Percentiles rank a stretch among this genome's conserved stretches.
Evolutionary conservation across 768 basidiomycete species (phyloP).

Genomic region (Termitomyces sp.): DNA sequence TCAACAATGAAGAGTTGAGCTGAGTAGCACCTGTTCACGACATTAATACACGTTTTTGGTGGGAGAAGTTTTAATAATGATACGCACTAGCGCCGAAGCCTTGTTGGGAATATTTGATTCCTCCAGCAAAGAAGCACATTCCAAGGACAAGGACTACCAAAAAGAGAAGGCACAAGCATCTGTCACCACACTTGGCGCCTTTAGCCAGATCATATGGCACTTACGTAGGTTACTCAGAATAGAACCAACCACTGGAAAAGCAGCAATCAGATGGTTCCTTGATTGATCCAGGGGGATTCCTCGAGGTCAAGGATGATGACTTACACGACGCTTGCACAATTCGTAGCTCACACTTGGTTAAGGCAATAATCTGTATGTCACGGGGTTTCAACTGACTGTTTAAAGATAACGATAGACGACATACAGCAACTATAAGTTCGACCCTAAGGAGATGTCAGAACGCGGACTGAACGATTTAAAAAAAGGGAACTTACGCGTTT

Average conservation of each 20-base stretch:
- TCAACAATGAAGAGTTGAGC: constrained; percentile 69
- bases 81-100: constrained; percentile 68
- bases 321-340: constrained; percentile 80
- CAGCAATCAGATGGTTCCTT: constrained; percentile 10
- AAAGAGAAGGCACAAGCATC: not conserved
- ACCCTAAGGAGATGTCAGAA: constrained; percentile 31
- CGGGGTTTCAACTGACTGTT: not conserved
- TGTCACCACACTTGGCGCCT: not conserved
- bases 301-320: constrained; percentile 20
- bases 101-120: constrained; percentile 72
- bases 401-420: constrained; percentile 19
- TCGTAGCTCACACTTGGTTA: constrained; percentile 50
- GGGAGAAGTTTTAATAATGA: constrained; percentile 21
- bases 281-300: not conserved
- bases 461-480: not conserved
- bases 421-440: constrained; percentile 73
- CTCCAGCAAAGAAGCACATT: constrained; percentile 90
- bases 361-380: constrained; percentile 37
- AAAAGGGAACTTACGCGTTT: constrained; percentile 35
- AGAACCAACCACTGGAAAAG: constrained; percentile 67
- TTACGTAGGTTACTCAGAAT: constrained; percentile 79
- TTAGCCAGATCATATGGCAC: constrained; percentile 18
- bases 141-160: constrained; percentile 69
- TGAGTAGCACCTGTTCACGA: constrained; percentile 47
- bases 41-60: not conserved